These are phyloP conservation scores for Primulina huaijiensis DNA, from an alignment of 257 asterid genomes.

Conservation along the genomic window DNA sequence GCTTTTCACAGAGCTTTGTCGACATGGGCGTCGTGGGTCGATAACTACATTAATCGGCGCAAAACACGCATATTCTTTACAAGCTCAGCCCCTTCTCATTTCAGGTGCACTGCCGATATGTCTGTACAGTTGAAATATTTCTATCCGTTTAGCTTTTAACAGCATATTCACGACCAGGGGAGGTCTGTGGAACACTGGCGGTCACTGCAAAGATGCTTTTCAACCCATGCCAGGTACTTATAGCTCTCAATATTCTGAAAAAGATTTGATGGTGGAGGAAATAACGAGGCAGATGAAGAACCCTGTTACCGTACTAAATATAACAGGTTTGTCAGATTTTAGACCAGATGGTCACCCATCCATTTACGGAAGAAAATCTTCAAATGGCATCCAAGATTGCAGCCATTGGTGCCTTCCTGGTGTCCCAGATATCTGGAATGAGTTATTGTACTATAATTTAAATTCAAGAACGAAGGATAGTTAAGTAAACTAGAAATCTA, in stretches of 20 bases:
- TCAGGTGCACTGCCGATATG: constrained; percentile 51
- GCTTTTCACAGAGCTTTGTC: constrained; percentile 66
- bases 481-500: constrained; percentile 18
- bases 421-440: constrained; percentile 91
- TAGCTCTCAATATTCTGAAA: constrained; percentile 41
- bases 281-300: constrained; percentile 62
- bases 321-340: constrained; percentile 67
- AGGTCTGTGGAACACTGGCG: constrained; percentile 85
- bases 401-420: constrained; percentile 99
- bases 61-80: constrained; percentile 76
- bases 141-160: background rate
- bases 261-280: constrained; percentile 55
- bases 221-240: constrained; percentile 48
- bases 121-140: background rate
- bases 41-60: constrained; percentile 57
- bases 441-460: constrained; percentile 57
- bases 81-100: constrained; percentile 93
- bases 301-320: constrained; percentile 55
- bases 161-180: constrained; percentile 42
- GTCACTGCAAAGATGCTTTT: constrained; percentile 80
- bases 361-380: constrained; percentile 51
- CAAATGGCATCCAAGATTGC: constrained; percentile 68
- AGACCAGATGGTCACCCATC: constrained; percentile 94
- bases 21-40: constrained; percentile 89
- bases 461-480: constrained; percentile 23